Evolutionary conservation across 176 grass and related monocot genomes (phyloP), one percentile per base, ranked within the genome.

Genomic region (Urochloa ruziziensis): DNA sequence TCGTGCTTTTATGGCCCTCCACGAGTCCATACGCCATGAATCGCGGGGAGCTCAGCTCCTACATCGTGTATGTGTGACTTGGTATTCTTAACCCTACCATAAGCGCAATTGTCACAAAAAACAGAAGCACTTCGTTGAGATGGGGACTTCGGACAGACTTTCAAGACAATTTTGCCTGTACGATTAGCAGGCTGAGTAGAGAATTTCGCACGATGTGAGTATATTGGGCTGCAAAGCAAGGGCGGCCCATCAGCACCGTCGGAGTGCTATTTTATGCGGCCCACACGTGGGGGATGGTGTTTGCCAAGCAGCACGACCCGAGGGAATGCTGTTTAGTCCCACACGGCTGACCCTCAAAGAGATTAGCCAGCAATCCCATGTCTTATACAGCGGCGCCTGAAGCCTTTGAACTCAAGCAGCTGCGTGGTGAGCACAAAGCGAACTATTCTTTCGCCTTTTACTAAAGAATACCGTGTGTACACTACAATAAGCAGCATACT

Each of bases 401-500:
- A 2, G 0, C 0, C 0, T 0, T 21, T 0, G 0, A 44, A 34
- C 49, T 19, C 49, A 84, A 58, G 64, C 78, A 90, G 89, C 82
- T 90, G 89, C 52, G 87, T 88, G 91, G 79, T 82, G 89, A 77
- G 84, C 87, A 81, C 87, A 90, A 3, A 91, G 89, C 63, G 82
- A 94, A 88, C 84, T 91, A 90, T 94, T 94, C 78, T 94, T 97
- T 91, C 94, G 87, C 89, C 91, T 90, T 97, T 88, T 90, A 97
- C 84, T 91, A 88, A 96, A 96, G 91, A 91, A 89, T 93, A 91
- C 80, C 77, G 86, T 96, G 91, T 89, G 91, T 60, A 12, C 64
- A 23, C 44, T 56, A 77, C 23, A 78, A 0, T 13, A 11, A 89
- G 64, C 82, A 91, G 86, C 78, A 82, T 86, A 89, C 86, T 19